Evolutionary conservation across 2,329 filamentous ascomycete genomes (phyloP).

Genomic region (Aspergillus sp.): DNA sequence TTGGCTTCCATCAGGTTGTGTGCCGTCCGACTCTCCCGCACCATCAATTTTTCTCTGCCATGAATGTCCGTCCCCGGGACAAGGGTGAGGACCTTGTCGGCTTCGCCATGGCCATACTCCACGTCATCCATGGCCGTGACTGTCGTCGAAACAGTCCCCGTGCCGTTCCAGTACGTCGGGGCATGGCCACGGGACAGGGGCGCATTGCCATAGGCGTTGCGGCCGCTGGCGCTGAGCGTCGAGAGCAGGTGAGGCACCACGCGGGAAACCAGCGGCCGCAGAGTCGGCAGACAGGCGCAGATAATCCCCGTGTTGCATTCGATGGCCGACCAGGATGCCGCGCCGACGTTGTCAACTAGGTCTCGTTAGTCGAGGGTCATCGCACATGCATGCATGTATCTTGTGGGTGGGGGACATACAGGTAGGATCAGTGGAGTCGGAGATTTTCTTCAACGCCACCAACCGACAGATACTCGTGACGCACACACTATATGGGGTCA

Average conservation of each 20-base stretch:
- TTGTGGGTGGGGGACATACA: constrained; percentile 22
- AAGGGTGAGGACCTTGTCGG: constrained; percentile 24
- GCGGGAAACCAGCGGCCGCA: constrained; percentile 34
- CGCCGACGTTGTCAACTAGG: constrained; percentile 34
- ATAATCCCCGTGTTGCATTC: constrained; percentile 43
- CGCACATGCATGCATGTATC: not conserved
- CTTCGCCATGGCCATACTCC: constrained; percentile 24
- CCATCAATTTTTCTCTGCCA: constrained; percentile 13
- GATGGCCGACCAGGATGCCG: constrained; percentile 38
- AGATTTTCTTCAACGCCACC: constrained; percentile 29
- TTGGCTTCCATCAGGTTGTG: constrained; percentile 1
- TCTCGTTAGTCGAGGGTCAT: constrained; percentile 7
- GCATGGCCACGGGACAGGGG: constrained; percentile 15
- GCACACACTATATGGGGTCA: constrained; percentile 23
- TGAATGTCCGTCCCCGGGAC: constrained; percentile 12
- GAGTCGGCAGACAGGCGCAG: constrained; percentile 41
- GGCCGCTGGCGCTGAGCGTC: constrained; percentile 17
- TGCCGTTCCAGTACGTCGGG: constrained; percentile 27
- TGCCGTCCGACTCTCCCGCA: constrained; percentile 14
- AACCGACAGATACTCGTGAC: constrained; percentile 37
- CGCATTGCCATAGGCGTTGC: constrained; percentile 12
- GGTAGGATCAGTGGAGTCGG: constrained; percentile 34
- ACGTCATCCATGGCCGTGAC: constrained; percentile 28
- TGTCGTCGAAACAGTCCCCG: constrained; percentile 23
- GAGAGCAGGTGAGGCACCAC: constrained; percentile 31